phyloP scores from a whole-genome alignment of 2,329 filamentous ascomycete genomes.

The Cladophialophora bantiana region DNA sequence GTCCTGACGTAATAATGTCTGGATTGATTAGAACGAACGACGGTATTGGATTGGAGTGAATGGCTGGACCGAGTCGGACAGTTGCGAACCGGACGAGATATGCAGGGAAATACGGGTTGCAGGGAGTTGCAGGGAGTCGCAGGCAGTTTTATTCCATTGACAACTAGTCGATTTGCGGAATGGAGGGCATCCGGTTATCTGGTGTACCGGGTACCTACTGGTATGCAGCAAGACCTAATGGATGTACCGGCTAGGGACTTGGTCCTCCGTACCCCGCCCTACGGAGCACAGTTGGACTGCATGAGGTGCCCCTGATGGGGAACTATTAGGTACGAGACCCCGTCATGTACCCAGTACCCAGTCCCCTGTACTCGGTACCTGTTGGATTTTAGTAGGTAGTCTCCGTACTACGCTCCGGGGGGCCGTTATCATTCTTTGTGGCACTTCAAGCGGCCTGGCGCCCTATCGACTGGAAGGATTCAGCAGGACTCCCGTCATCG shows the following conservation, averaged over 20 bases:
- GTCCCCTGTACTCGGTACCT: not conserved
- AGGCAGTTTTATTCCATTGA: not conserved
- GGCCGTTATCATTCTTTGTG: not conserved
- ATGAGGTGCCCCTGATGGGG: not conserved
- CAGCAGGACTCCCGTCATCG: not conserved
- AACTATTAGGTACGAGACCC: not conserved
- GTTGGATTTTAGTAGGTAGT: not conserved
- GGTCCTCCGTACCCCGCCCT: too few relatives aligned
- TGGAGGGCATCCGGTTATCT: not conserved
- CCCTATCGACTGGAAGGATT: not conserved
- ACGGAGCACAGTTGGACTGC: too few relatives aligned
- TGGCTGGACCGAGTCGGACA: slow-evolving; percentile 14
- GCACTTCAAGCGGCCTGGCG: not conserved
- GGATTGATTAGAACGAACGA: slow-evolving; percentile 3
- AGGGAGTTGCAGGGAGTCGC: not conserved
- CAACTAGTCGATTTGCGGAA: not conserved
- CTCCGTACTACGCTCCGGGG: not conserved
- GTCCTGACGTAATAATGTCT: slow-evolving; percentile 36
- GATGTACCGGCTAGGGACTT: too few relatives aligned
- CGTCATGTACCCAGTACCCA: not conserved
- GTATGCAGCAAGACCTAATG: too few relatives aligned
- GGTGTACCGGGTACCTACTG: too few relatives aligned
- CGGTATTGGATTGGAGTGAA: slow-evolving; percentile 14
- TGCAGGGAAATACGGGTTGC: not conserved
- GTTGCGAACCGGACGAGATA: slow-evolving; percentile 11